These are phyloP conservation scores for Aspergillus sparsus DNA, from an alignment of 495 filamentous ascomycete species.

Conservation along the genomic window DNA sequence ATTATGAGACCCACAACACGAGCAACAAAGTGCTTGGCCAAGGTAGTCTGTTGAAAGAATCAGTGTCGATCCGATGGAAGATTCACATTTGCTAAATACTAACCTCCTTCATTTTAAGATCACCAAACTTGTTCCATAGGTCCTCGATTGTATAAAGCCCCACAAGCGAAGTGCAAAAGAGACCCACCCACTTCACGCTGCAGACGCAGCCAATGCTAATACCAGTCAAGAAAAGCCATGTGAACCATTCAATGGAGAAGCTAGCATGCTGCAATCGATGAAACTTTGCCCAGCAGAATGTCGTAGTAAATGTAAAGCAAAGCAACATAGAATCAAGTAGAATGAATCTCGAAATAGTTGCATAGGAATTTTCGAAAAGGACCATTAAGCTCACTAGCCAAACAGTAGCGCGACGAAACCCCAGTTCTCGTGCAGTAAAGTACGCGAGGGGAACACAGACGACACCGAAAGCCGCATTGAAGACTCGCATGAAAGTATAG, in stretches of 20 bases:
- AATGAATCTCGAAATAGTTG: constrained; percentile 97
- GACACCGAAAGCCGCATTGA: constrained; percentile 94
- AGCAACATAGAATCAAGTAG: constrained; percentile 97
- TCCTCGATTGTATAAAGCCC: constrained; percentile 96
- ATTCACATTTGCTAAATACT: constrained; percentile 21
- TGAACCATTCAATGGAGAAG: constrained; percentile 87
- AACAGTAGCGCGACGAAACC: constrained; percentile 79
- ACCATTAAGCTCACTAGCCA: constrained; percentile 98
- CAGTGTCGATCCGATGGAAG: constrained; percentile 23
- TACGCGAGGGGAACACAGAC: constrained; percentile 93
- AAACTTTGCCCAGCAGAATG: constrained; percentile 94
- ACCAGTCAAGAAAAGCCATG: constrained; percentile 89
- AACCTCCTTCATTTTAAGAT: constrained; percentile 84
- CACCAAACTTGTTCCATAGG: constrained; percentile 97
- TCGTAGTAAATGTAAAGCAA: constrained; percentile 95
- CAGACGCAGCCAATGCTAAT: constrained; percentile 95
- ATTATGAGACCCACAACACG: constrained; percentile 86
- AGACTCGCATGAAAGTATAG: constrained; percentile 97
- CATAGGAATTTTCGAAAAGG: constrained; percentile 97
- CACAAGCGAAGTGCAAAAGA: constrained; percentile 92
- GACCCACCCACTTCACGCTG: constrained; percentile 96
- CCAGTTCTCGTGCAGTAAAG: constrained; percentile 87
- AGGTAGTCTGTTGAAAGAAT: constrained; percentile 51
- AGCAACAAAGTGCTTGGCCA: constrained; percentile 75
- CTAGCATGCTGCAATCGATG: constrained; percentile 79